Percentiles rank a stretch among this genome's conserved stretches.
Evolutionary conservation across 176 grass and related monocot species (phyloP).

Genomic region (Elymus sibiricus): DNA sequence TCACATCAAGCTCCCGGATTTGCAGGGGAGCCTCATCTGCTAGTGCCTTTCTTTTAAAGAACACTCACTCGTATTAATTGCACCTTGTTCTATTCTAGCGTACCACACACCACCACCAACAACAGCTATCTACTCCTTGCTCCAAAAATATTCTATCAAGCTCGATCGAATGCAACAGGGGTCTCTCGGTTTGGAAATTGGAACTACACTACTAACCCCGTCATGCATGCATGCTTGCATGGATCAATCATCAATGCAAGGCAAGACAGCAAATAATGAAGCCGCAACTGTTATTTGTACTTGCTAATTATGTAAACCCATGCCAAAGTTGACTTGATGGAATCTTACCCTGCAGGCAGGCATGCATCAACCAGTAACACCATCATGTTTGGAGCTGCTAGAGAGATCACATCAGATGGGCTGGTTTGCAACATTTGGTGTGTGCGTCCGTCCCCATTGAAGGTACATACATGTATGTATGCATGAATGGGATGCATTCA

Average conservation of each 20-base stretch:
- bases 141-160: neutral
- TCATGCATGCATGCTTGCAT: neutral
- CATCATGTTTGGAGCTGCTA: neutral
- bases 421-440: slow-evolving; percentile 16
- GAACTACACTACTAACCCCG: neutral
- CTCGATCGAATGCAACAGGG: neutral
- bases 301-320: neutral
- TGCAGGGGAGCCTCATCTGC: slow-evolving; percentile 19
- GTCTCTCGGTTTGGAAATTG: neutral
- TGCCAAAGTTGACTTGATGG: slow-evolving; percentile 19
- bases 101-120: neutral
- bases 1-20: slow-evolving; percentile 29
- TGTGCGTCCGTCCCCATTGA: neutral
- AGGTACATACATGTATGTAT: neutral
- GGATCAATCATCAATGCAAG: neutral
- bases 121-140: neutral
- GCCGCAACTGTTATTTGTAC: neutral
- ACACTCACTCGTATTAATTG: slow-evolving; percentile 14
- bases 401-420: slow-evolving; percentile 21
- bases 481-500: neutral
- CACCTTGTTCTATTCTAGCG: slow-evolving; percentile 6
- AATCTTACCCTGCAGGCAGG: neutral
- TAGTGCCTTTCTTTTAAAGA: neutral
- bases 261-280: neutral
- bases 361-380: neutral